These are phyloP conservation scores for Pelargonium nanum DNA, from an alignment of 345 rosid genomes.

Conservation along the genomic window DNA sequence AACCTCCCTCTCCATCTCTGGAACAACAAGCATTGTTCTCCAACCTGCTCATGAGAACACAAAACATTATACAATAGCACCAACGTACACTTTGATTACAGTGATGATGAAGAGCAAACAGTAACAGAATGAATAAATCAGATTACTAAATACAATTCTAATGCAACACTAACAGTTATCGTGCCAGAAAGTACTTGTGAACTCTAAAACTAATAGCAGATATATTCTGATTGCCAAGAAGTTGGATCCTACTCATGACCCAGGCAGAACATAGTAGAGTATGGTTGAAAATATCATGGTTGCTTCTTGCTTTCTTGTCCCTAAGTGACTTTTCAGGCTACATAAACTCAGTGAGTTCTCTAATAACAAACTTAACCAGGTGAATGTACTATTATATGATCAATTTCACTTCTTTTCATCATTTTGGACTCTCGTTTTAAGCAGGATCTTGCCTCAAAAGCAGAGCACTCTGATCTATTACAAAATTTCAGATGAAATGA, in stretches of 20 bases:
- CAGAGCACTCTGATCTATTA: too few species aligned
- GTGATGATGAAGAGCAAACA: background rate
- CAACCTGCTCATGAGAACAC: conserved; percentile 47
- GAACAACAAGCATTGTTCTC: conserved; percentile 98
- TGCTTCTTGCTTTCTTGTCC: too few species aligned
- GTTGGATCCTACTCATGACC: background rate
- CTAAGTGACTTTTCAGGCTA: too few species aligned
- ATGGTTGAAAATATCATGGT: too few species aligned
- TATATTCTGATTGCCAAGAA: background rate
- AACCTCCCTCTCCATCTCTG: conserved; percentile 94
- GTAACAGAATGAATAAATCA: background rate
- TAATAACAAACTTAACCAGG: too few species aligned
- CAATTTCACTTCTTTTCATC: too few species aligned
- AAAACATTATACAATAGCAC: conserved; percentile 2
- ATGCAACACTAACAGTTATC: background rate
- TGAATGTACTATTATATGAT: too few species aligned
- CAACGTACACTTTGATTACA: background rate
- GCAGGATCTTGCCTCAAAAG: too few species aligned
- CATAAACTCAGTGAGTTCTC: too few species aligned
- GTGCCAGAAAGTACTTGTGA: background rate
- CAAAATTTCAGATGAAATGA: too few species aligned
- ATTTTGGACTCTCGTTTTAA: too few species aligned
- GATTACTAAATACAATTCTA: background rate
- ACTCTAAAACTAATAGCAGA: background rate
- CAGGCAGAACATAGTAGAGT: too few species aligned